Base-by-base conservation (phyloP, 2,329 filamentous ascomycete species). In the Ploettnerulaceae sp. region DNA sequence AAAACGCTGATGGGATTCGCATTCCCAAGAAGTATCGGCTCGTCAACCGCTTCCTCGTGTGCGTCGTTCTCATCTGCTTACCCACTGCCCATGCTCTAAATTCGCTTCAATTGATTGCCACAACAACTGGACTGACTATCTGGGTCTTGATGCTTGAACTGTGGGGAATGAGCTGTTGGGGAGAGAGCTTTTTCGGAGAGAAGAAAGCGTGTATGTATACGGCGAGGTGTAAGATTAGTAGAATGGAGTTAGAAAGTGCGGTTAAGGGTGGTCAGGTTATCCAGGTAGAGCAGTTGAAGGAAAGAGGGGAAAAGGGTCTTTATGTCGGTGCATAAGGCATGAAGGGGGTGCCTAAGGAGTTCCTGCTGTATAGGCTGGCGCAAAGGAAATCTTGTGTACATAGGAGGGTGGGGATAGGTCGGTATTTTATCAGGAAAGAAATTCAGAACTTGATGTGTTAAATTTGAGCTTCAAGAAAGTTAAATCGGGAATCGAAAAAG, bases 11-110 rank as follows among this genome's bases (percentile, higher is more conserved):
- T 5, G 68, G 76, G 2, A 49, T 55, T 8, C 55, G 59, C 1
- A 49, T 61, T 9, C 2, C 62, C 76, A 49, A 66, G 65, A 42
- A 79, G 79, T 66, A 65, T n/a, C 72, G 81, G 0, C 62, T 83
- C 5, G 54, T 65, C 7, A 71, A 77, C 52, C 72, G 81, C 1
- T 60, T 71, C 3, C 60, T 61, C 5, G 69, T 79, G 20, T 72
- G 73, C 3, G 57, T 76, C 35, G 59, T 78, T 21, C 62, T 84
- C 36, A 68, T 81, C 47, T 71, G 69, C n/a, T 66, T 84, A 0
- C 77, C 80, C 0, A 60, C 75, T 3, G 74, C 73, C 1, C 64
- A 69, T 7, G 54, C 56, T 1, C 66, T 78, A 12, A 68, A 69
- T 26, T 73, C 69, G 2, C 60, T 77, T 12, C 57, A 68, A 11